Conservation (phyloP, 139 green algal species). For the Tetraselmis chui region DNA sequence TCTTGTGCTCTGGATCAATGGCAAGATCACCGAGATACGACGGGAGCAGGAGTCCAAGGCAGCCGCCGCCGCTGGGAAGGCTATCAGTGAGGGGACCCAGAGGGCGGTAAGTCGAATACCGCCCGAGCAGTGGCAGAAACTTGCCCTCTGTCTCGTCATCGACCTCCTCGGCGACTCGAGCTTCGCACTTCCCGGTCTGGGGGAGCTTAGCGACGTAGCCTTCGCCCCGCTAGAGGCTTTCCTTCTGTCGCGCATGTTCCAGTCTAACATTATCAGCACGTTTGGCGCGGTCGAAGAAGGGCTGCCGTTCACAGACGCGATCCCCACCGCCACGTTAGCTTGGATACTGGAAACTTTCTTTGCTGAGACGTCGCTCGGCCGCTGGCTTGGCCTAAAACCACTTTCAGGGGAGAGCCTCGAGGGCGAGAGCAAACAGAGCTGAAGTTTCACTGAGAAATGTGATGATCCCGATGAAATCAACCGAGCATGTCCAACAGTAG, state of each 20-base stretch:
- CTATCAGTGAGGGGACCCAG: neutral
- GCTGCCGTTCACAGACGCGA: slow-evolving; percentile 18
- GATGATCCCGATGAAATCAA: too few relatives aligned
- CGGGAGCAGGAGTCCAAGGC: neutral
- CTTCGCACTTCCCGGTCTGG: slow-evolving; percentile 16
- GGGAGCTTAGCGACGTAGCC: slow-evolving; percentile 7
- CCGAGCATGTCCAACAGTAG: too few relatives aligned
- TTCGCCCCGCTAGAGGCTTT: slow-evolving; percentile 15
- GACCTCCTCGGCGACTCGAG: slow-evolving; percentile 8
- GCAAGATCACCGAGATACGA: neutral
- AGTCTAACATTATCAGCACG: neutral
- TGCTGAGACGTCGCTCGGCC: neutral
- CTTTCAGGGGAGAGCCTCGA: too few relatives aligned
- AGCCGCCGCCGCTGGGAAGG: too few relatives aligned
- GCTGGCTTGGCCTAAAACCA: neutral
- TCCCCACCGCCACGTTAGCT: slow-evolving; percentile 19
- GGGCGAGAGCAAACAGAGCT: too few relatives aligned
- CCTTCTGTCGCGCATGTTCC: slow-evolving; percentile 1
- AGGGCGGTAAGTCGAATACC: neutral
- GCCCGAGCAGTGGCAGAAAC: slow-evolving; percentile 15
- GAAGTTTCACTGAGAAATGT: too few relatives aligned
- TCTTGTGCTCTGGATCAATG: neutral
- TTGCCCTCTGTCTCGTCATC: slow-evolving; percentile 8
- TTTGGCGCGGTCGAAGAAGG: slow-evolving; percentile 17
- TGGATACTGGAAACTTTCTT: neutral